A percentile compares a stretch with the other conserved stretches of the same genome.
Evolutionary conservation across 768 basidiomycete species (phyloP).

Genomic region (Podaxis mareebaensis): DNA sequence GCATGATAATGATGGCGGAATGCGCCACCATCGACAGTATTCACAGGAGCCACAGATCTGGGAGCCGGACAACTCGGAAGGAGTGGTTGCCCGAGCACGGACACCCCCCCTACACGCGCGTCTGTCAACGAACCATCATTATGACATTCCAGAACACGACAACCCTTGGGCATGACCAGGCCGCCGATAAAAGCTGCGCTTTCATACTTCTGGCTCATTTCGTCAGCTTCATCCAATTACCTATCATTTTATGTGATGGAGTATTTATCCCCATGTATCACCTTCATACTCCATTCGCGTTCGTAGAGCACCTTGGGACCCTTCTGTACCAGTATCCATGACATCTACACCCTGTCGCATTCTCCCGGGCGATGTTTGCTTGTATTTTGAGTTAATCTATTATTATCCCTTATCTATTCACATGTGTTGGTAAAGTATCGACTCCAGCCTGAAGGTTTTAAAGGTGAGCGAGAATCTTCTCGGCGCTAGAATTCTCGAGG

Average conservation of each 20-base stretch:
- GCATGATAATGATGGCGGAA: slow-evolving; percentile 30
- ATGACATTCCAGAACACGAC: slow-evolving; percentile 19
- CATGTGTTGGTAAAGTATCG: not conserved
- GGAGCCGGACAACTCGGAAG: slow-evolving; percentile 24
- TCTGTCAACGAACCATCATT: slow-evolving; percentile 8
- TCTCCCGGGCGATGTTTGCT: not conserved
- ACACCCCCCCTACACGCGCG: slow-evolving; percentile 17
- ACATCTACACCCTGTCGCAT: not conserved
- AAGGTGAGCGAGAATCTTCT: slow-evolving; percentile 50
- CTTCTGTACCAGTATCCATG: not conserved
- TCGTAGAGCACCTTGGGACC: not conserved
- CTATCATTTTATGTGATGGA: not conserved
- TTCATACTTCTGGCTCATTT: no score
- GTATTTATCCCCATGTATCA: not conserved
- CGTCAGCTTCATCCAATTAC: not conserved
- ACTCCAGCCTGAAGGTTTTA: slow-evolving; percentile 18
- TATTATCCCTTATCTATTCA: not conserved
- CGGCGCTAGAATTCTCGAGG: slow-evolving; percentile 58
- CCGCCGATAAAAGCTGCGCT: not conserved
- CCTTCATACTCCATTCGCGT: not conserved
- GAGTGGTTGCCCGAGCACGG: slow-evolving; percentile 16
- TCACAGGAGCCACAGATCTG: not conserved
- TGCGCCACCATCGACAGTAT: not conserved
- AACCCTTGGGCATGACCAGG: slow-evolving; percentile 23
- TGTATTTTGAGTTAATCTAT: not conserved